Conservation (phyloP, 2,329 filamentous ascomycete genomes). For the Fusarium mexicanum region DNA sequence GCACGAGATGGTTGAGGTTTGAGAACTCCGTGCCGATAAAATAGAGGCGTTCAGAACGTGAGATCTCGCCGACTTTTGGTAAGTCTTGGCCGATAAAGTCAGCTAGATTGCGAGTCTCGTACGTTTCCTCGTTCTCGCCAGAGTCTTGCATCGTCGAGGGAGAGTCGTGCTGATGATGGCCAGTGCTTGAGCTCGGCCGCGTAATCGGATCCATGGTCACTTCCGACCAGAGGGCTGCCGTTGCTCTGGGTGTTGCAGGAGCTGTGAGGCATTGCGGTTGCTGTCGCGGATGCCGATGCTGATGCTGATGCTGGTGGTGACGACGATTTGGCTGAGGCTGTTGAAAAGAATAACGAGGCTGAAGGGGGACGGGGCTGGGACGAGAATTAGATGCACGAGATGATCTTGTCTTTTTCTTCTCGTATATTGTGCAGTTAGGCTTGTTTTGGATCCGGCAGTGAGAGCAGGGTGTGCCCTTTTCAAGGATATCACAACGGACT, state of each 20-base stretch:
- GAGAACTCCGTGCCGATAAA: slow-evolving; percentile 66
- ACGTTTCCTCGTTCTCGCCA: slow-evolving; percentile 49
- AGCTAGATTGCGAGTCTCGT: slow-evolving; percentile 55
- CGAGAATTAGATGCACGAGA: slow-evolving; percentile 44
- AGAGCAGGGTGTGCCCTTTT: slow-evolving; percentile 58
- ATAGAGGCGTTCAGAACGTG: slow-evolving; percentile 58
- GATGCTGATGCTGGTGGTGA: neutral
- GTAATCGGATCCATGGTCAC: neutral
- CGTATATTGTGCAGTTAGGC: slow-evolving; percentile 57
- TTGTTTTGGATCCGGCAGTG: slow-evolving; percentile 56
- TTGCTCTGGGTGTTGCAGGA: slow-evolving; percentile 32
- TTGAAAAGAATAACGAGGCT: slow-evolving; percentile 53
- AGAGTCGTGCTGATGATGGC: slow-evolving; percentile 11
- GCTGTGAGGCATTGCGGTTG: slow-evolving; percentile 46
- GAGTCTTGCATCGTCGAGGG: slow-evolving; percentile 23
- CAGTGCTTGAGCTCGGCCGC: slow-evolving; percentile 24
- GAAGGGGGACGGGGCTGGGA: slow-evolving; percentile 51
- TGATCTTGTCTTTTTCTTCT: slow-evolving; percentile 57
- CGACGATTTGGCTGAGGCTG: slow-evolving; percentile 17
- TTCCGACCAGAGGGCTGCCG: slow-evolving; percentile 23
- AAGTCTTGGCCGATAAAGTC: slow-evolving; percentile 62
- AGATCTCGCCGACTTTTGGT: slow-evolving; percentile 56
- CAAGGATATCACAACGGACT: slow-evolving; percentile 60
- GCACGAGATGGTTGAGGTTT: slow-evolving; percentile 64
- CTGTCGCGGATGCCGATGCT: neutral